These are phyloP conservation scores for Paspalum vaginatum DNA, from an alignment of 176 grass and related monocot species.

Conservation along the genomic window DNA sequence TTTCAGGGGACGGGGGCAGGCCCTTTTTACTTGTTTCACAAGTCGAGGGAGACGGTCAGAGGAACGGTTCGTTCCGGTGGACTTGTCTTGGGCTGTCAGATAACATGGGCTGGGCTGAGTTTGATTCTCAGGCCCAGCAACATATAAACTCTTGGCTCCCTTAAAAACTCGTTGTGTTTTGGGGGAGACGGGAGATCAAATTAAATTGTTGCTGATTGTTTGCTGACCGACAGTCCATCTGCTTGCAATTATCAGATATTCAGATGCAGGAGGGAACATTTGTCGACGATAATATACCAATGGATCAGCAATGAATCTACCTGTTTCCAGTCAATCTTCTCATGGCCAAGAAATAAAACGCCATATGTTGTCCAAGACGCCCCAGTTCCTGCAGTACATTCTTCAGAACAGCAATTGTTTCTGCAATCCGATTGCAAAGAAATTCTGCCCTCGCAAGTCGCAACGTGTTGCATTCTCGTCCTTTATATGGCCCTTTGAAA, in stretches of 20 bases:
- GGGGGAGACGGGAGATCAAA: background rate
- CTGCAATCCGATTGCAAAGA: background rate
- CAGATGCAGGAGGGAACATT: background rate
- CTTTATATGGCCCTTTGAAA: background rate
- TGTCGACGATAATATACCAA: background rate
- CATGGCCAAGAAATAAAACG: background rate
- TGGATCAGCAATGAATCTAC: background rate
- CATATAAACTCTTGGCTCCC: background rate
- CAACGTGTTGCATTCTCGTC: constrained; percentile 21
- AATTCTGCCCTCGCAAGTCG: background rate
- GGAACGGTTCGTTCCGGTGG: background rate
- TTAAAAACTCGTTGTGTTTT: background rate
- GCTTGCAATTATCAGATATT: background rate
- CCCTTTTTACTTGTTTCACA: constrained; percentile 35
- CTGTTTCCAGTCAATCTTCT: background rate
- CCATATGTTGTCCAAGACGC: background rate
- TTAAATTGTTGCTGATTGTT: background rate
- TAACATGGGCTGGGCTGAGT: background rate
- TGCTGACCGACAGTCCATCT: constrained; percentile 4
- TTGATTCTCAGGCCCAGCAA: background rate
- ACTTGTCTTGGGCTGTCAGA: background rate
- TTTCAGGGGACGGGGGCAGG: background rate
- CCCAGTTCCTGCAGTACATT: background rate
- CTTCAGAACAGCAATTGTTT: background rate
- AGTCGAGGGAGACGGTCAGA: background rate